phyloP scores from a whole-genome alignment of 1,139 yeast genomes.

The Magnusiomyces suaveolens region DNA sequence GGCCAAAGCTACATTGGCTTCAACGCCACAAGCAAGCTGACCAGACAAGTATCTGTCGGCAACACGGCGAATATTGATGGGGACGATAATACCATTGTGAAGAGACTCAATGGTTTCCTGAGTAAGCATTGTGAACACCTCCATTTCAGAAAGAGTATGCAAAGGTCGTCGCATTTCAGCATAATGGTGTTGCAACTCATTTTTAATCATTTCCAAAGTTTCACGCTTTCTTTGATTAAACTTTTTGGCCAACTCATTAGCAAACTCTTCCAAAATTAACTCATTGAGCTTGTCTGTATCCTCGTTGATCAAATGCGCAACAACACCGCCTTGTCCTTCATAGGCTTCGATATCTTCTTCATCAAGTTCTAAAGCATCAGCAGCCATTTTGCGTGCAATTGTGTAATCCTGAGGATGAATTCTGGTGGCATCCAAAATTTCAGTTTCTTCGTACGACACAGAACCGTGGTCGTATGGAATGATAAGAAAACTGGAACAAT shows the following conservation, averaged over 20 bases:
- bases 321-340: constrained; percentile 72
- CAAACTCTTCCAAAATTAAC: constrained; percentile 81
- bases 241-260: constrained; percentile 76
- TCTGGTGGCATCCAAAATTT: constrained; percentile 84
- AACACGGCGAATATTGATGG: constrained; percentile 56
- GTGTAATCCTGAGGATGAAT: constrained; percentile 97
- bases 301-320: constrained; percentile 69
- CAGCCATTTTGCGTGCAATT: constrained; percentile 92
- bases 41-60: constrained; percentile 45
- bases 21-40: constrained; percentile 65
- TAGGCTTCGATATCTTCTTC: constrained; percentile 85
- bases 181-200: constrained; percentile 77
- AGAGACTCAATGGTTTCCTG: constrained; percentile 72
- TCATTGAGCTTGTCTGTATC: constrained; percentile 83
- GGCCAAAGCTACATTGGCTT: constrained; percentile 58
- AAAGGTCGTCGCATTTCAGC: constrained; percentile 73
- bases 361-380: constrained; percentile 91
- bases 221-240: constrained; percentile 72
- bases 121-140: constrained; percentile 80
- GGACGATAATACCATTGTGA: constrained; percentile 62
- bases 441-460: constrained; percentile 53
- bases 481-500: constrained; percentile 82
- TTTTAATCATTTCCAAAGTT: constrained; percentile 77
- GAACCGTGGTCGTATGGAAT: constrained; percentile 53
- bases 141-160: constrained; percentile 56